phyloP scores from a whole-genome alignment of 2,329 filamentous ascomycete species.

The Colletotrichum siamense region DNA sequence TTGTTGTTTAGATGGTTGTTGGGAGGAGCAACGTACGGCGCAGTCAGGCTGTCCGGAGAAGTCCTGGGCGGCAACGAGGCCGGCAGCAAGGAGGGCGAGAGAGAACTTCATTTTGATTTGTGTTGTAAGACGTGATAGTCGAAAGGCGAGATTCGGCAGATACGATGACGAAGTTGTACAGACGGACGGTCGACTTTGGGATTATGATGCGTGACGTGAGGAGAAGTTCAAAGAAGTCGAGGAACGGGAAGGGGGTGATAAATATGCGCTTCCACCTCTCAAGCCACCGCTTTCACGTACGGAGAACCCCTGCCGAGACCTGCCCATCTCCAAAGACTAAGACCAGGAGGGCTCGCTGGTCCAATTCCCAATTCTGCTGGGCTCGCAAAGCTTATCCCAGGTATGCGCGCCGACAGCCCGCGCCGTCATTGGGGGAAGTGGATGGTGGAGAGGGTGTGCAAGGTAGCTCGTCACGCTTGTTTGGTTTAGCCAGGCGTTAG shows the following conservation, averaged over 20 bases:
- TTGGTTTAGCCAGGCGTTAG: background rate
- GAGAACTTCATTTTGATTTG: slow-evolving; percentile 45
- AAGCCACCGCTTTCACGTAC: background rate
- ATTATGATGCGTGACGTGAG: background rate
- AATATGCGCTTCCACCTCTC: background rate
- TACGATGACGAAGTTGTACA: background rate
- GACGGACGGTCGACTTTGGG: background rate
- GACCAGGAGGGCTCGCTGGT: background rate
- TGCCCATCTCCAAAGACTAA: background rate
- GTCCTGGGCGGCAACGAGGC: slow-evolving; percentile 44
- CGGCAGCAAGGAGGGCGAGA: slow-evolving; percentile 36
- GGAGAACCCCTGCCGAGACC: slow-evolving; percentile 6
- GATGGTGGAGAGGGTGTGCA: background rate
- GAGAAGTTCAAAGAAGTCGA: fast-evolving
- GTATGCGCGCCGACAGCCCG: background rate
- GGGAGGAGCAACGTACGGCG: slow-evolving; percentile 39
- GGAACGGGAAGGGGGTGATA: slow-evolving; percentile 6
- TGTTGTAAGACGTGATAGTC: background rate
- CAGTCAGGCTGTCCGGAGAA: slow-evolving; percentile 40
- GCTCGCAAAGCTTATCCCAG: slow-evolving; percentile 17
- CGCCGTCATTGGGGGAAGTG: background rate
- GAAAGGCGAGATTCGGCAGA: background rate
- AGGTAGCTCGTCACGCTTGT: background rate
- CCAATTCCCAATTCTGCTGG: background rate
- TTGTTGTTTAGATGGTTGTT: background rate